phyloP scores from a whole-genome alignment of 352 stramenopile species.

The Phytopythium vexans region DNA sequence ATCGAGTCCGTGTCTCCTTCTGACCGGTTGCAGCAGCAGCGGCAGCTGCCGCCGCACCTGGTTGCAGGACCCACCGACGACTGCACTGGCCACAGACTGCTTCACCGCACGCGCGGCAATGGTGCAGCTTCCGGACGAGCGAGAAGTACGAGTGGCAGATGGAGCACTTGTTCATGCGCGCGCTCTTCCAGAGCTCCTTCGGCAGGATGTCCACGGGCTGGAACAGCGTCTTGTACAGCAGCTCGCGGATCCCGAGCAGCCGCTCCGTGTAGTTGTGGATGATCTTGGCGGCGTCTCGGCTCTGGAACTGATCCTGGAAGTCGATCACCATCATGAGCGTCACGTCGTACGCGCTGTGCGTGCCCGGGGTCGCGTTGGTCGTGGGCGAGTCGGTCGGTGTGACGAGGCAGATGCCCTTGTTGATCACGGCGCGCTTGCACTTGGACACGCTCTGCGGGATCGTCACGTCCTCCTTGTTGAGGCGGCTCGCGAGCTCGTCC shows the following conservation, averaged over 20 bases:
- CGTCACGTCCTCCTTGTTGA: slow-evolving; percentile 56
- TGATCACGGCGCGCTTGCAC: slow-evolving; percentile 82
- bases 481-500: slow-evolving; percentile 65
- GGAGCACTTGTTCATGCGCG: slow-evolving; percentile 52
- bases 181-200: slow-evolving; percentile 58
- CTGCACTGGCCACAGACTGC: slow-evolving; percentile 81
- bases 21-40: neutral
- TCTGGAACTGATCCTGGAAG: slow-evolving; percentile 79
- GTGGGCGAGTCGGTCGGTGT: slow-evolving; percentile 27
- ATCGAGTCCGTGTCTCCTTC: slow-evolving; percentile 58
- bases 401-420: slow-evolving; percentile 78
- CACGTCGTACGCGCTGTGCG: slow-evolving; percentile 54
- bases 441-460: slow-evolving; percentile 81
- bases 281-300: slow-evolving; percentile 55
- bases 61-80: slow-evolving; percentile 78
- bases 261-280: slow-evolving; percentile 76
- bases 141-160: slow-evolving; percentile 71
- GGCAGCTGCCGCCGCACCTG: slow-evolving; percentile 23
- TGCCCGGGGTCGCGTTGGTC: slow-evolving; percentile 23
- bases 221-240: slow-evolving; percentile 85
- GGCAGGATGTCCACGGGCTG: slow-evolving; percentile 60
- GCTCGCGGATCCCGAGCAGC: slow-evolving; percentile 76
- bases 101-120: slow-evolving; percentile 80
- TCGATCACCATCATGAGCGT: slow-evolving; percentile 84
- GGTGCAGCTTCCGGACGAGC: slow-evolving; percentile 69